These are phyloP conservation scores for Macaranga tanarius DNA, from an alignment of 441 rosid species.

Conservation along the genomic window DNA sequence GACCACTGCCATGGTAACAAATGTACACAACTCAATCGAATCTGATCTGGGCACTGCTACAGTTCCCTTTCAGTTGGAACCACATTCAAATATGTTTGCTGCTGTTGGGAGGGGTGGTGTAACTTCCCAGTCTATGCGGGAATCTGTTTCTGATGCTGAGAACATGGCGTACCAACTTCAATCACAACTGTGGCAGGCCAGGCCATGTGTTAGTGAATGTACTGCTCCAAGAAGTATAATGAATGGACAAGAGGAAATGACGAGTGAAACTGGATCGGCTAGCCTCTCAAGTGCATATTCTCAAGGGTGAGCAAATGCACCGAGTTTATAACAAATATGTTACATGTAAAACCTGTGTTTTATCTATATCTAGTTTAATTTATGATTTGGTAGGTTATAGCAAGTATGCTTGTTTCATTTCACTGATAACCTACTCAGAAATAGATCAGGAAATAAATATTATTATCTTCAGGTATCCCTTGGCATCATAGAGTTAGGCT, in stretches of 20 bases:
- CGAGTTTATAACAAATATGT: neutral
- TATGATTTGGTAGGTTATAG: neutral
- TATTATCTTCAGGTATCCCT: neutral
- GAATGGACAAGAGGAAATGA: constrained; percentile 39
- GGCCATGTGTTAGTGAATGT: constrained; percentile 36
- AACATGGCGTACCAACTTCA: constrained; percentile 46
- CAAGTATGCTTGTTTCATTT: neutral
- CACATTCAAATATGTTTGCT: constrained; percentile 37
- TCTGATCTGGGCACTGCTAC: constrained; percentile 42
- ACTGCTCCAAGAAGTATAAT: constrained; percentile 29
- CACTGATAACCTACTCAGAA: neutral
- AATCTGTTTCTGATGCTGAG: constrained; percentile 44
- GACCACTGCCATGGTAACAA: constrained; percentile 36
- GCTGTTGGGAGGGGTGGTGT: constrained; percentile 38
- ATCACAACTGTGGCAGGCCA: constrained; percentile 45
- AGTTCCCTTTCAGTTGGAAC: constrained; percentile 34
- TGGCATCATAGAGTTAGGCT: neutral
- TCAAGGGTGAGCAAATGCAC: constrained; percentile 56
- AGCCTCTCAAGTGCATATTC: constrained; percentile 71
- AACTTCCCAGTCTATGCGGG: constrained; percentile 39
- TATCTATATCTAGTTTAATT: neutral
- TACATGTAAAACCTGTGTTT: constrained; percentile 6
- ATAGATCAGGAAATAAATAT: neutral
- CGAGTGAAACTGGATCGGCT: constrained; percentile 54
- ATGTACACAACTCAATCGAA: constrained; percentile 42